These are phyloP conservation scores for Dillenia suffruticosa DNA, from an alignment of 164 flowering plant species.

Conservation along the genomic window DNA sequence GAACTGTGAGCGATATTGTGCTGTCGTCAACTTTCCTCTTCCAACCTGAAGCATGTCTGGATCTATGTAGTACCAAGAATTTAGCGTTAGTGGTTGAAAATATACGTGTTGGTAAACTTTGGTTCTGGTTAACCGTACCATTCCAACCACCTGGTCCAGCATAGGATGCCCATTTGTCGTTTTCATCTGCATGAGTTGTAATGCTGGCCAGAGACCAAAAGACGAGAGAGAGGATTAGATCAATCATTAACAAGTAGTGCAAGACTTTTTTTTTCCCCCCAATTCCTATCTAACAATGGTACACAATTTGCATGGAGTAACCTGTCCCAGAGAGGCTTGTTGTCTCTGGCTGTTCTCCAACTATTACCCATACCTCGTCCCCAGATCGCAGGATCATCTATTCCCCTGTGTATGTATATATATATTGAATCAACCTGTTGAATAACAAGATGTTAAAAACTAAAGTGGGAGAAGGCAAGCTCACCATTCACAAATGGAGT, in stretches of 20 bases:
- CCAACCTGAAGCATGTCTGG: slow-evolving; percentile 96
- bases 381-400: slow-evolving; percentile 78
- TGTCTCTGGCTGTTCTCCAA: slow-evolving; percentile 87
- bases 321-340: slow-evolving; percentile 61
- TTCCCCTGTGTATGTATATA: slow-evolving; percentile 40
- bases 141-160: slow-evolving; percentile 89
- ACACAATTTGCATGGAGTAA: slow-evolving; percentile 5
- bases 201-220: slow-evolving; percentile 29
- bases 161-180: slow-evolving; percentile 67
- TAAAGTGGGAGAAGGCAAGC: slow-evolving; percentile 4
- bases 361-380: slow-evolving; percentile 56
- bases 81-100: too few species aligned
- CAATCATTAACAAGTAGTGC: too few species aligned
- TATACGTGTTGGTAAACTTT: too few species aligned
- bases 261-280: not conserved
- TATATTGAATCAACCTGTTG: too few species aligned
- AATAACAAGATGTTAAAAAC: not conserved
- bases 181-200: slow-evolving; percentile 51
- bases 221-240: not conserved
- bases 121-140: slow-evolving; percentile 31
- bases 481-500: slow-evolving; percentile 78
- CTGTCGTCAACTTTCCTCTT: slow-evolving; percentile 75
- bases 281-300: not conserved
- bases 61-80: slow-evolving; percentile 27
- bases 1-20: slow-evolving; percentile 79